Conservation (phyloP, 768 basidiomycete genomes). For the Lactifluus volemus region DNA sequence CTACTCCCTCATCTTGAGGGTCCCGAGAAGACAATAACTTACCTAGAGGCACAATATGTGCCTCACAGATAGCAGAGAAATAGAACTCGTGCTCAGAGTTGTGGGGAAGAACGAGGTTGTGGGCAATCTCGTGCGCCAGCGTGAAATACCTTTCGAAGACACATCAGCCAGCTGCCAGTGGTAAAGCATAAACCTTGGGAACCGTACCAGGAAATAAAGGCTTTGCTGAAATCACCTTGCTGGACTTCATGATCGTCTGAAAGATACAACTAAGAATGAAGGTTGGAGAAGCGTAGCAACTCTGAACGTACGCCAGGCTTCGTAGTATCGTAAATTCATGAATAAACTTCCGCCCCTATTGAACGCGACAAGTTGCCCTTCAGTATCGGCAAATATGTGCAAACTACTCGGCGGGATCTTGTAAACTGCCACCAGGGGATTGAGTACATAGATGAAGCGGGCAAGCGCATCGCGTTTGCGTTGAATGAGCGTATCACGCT, state of each 20-base stretch:
- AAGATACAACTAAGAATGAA: not conserved
- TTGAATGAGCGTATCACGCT: slow-evolving; percentile 40
- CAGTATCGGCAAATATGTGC: slow-evolving; percentile 80
- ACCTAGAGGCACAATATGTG: slow-evolving; percentile 36
- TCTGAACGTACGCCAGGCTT: slow-evolving; percentile 75
- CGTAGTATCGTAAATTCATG: slow-evolving; percentile 77
- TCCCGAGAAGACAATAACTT: not conserved
- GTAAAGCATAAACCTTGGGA: not conserved
- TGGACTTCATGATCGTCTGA: slow-evolving; percentile 68
- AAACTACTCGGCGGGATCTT: slow-evolving; percentile 61
- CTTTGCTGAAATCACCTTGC: slow-evolving; percentile 43
- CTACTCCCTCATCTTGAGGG: not conserved
- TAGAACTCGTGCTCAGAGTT: slow-evolving; percentile 94
- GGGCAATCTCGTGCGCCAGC: slow-evolving; percentile 88
- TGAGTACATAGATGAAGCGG: slow-evolving; percentile 66
- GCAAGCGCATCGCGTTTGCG: slow-evolving; percentile 49
- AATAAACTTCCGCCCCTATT: slow-evolving; percentile 85
- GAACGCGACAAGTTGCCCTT: slow-evolving; percentile 85
- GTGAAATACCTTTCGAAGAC: slow-evolving; percentile 64
- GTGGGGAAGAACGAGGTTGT: slow-evolving; percentile 80
- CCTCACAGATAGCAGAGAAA: slow-evolving; percentile 85
- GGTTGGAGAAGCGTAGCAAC: not conserved
- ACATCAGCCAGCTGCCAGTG: not conserved
- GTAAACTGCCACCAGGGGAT: slow-evolving; percentile 61
- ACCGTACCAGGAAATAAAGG: slow-evolving; percentile 72